These are phyloP conservation scores for Lipomyces chichibuensis DNA, from an alignment of 805 yeast genomes.

Conservation along the genomic window DNA sequence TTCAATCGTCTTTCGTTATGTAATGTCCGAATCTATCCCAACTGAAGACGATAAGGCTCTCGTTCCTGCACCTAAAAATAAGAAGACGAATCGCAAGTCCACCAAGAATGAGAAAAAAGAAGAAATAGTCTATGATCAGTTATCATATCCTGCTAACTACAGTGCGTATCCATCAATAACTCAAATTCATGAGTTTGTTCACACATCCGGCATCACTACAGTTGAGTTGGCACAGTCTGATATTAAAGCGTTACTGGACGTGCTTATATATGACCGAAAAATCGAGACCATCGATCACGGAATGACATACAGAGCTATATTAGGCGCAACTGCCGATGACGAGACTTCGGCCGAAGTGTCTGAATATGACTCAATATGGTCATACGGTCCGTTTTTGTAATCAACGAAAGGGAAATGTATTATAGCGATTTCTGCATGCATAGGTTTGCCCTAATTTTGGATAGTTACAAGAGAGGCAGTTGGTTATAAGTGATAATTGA, in stretches of 20 bases:
- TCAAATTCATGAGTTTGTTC: slow-evolving; percentile 74
- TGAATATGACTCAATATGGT: slow-evolving; percentile 30
- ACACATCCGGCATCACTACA: slow-evolving; percentile 70
- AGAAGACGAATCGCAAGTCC: slow-evolving; percentile 13
- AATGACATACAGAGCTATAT: slow-evolving; percentile 72
- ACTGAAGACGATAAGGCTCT: slow-evolving; percentile 29
- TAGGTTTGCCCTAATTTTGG: slow-evolving; percentile 1
- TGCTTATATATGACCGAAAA: slow-evolving; percentile 82
- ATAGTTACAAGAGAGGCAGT: not conserved
- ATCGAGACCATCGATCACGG: slow-evolving; percentile 62
- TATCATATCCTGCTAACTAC: slow-evolving; percentile 60
- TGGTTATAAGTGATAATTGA: not conserved
- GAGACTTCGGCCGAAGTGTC: slow-evolving; percentile 49
- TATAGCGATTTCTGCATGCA: slow-evolving; percentile 2
- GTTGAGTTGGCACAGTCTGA: slow-evolving; percentile 77
- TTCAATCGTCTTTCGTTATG: slow-evolving; percentile 85
- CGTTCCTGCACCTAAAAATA: not conserved
- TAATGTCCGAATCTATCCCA: slow-evolving; percentile 77
- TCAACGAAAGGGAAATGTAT: slow-evolving; percentile 36
- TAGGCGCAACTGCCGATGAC: slow-evolving; percentile 46
- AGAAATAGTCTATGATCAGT: slow-evolving; percentile 48
- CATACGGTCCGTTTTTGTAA: not conserved
- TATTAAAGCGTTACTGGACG: slow-evolving; percentile 82
- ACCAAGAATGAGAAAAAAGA: slow-evolving; percentile 14
- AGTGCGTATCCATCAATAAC: slow-evolving; percentile 70